Evolutionary conservation across 345 rosid species (phyloP), one percentile per base, ranked within the genome.

Genomic region (Pistacia atlantica): DNA sequence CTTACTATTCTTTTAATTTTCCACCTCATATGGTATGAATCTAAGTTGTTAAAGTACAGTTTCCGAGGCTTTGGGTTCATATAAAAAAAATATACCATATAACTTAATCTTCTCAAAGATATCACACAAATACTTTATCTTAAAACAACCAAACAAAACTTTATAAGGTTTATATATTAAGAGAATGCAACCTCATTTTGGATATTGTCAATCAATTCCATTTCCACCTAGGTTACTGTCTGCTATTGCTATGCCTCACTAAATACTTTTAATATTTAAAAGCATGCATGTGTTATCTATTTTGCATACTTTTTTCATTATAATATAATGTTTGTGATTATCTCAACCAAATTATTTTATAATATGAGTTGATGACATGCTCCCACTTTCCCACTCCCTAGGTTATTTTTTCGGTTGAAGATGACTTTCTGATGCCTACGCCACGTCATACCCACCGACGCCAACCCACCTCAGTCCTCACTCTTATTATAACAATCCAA

Each of bases 371-470:
- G 11, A 72, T 75, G 71, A 62, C 69, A 65, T 71, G 58, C 31
- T 70, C 13, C 55, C 78, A 70, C 78, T 77, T 80, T 75, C 82
- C 79, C 78, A 72, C 71, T 70, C 54, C 62, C 28, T 37, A 59
- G 66, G 72, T 69, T 54, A 48, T 49, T 67, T 65, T 37, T n/a
- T 20, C 0, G 1, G 6, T 83, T 70, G 57, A 81, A 45, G 80
- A 80, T 82, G 78, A 85, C 83, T 73, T 69, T 22, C 5, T 74
- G 77, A 69, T 78, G 72, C 55, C 28, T 4, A 79, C 28, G 75
- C 86, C 85, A 82, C 78, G 3, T 79, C 88, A 76, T 12, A 25
- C 54, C 79, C 80, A 69, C 74, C 71, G 55, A 75, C 67, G n/a
- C 74, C 12, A 8, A 49, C 52, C 69, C 75, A 49, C 20, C 56